Conservation (phyloP, 140 eudicot species). For the Flaveria floridana region DNA sequence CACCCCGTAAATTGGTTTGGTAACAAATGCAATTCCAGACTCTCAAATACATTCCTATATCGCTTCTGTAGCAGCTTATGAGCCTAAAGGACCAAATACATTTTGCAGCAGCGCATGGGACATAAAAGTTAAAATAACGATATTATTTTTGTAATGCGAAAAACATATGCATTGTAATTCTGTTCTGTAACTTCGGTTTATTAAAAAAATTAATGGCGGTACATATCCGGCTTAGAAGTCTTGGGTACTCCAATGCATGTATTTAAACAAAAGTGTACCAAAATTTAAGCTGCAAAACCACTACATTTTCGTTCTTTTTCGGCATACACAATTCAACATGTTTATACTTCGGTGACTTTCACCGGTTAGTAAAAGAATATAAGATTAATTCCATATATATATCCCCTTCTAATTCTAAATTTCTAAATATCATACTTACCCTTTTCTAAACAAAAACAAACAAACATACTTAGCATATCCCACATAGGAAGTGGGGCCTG, state of each 20-base stretch:
- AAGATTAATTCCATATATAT: not conserved
- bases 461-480: too few relatives aligned
- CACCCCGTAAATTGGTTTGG: not conserved
- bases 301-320: constrained; percentile 4
- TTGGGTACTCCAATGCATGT: not conserved
- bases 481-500: too few relatives aligned
- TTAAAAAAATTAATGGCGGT: not conserved
- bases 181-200: too few relatives aligned
- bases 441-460: not conserved
- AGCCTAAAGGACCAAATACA: not conserved
- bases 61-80: not conserved
- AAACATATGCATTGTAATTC: not conserved
- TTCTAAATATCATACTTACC: not conserved
- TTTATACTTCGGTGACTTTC: constrained; percentile 5
- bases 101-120: not conserved
- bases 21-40: not conserved
- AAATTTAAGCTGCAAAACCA: not conserved
- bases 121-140: not conserved
- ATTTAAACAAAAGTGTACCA: constrained; percentile 9
- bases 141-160: not conserved
- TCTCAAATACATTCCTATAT: too few relatives aligned
- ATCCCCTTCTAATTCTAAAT: not conserved
- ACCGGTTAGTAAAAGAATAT: not conserved
- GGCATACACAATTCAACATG: not conserved
- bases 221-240: constrained; percentile 2